Conservation (phyloP, 768 basidiomycete genomes). For the Rhodosporidiobolus sp. region DNA sequence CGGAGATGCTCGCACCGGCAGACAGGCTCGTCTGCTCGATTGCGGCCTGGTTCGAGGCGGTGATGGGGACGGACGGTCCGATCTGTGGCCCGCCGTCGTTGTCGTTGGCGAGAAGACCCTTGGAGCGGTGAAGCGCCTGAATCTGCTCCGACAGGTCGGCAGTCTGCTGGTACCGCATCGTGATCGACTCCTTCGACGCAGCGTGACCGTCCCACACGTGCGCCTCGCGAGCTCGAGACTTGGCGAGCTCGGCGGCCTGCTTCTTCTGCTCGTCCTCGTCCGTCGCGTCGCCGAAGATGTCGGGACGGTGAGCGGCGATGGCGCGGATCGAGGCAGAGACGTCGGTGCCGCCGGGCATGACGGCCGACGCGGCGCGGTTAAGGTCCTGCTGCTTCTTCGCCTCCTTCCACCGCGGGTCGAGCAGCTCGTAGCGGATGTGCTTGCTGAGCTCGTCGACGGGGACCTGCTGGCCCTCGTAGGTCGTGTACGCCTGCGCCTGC, state of each 20-base stretch:
- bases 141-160: slow-evolving; percentile 98
- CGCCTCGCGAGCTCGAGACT: slow-evolving; percentile 83
- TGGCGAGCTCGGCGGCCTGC: slow-evolving; percentile 75
- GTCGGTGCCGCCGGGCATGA: slow-evolving; percentile 64
- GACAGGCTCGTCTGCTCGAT: slow-evolving; percentile 54
- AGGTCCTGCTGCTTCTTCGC: slow-evolving; percentile 84
- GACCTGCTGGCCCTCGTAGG: slow-evolving; percentile 90
- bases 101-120: slow-evolving; percentile 69
- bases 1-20: slow-evolving; percentile 79
- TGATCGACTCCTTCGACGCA: slow-evolving; percentile 81
- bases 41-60: slow-evolving; percentile 59
- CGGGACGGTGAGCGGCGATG: slow-evolving; percentile 90
- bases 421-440: slow-evolving; percentile 95
- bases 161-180: slow-evolving; percentile 84
- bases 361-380: slow-evolving; percentile 63
- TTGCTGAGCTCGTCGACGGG: slow-evolving; percentile 93
- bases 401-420: slow-evolving; percentile 98
- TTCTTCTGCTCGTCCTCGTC: slow-evolving; percentile 71
- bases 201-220: slow-evolving; percentile 99
- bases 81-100: slow-evolving; percentile 17
- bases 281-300: slow-evolving; percentile 91
- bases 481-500: slow-evolving; percentile 65
- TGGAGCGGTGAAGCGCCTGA: slow-evolving; percentile 84
- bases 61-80: slow-evolving; percentile 20
- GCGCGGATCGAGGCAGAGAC: slow-evolving; percentile 89